Percentiles rank a stretch among this genome's conserved stretches.
phyloP scores from a whole-genome alignment of 345 rosid genomes.

The Reutealis trisperma region DNA sequence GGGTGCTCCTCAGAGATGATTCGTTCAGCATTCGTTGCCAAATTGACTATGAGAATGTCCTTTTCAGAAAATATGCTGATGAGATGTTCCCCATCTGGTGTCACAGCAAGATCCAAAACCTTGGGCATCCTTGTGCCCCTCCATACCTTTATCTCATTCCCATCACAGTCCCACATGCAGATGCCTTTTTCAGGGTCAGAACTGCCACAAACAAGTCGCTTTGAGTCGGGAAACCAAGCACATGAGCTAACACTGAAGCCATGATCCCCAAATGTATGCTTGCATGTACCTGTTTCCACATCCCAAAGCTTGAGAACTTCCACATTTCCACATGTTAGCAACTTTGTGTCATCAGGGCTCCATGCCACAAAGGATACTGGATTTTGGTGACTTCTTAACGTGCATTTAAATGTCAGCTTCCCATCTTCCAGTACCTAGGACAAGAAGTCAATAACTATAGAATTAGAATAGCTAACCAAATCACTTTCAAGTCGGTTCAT shows the following conservation, averaged over 20 bases:
- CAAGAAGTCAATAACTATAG: slow-evolving; percentile 23
- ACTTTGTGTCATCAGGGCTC: slow-evolving; percentile 81
- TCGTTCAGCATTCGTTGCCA: slow-evolving; percentile 62
- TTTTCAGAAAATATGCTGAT: slow-evolving; percentile 58
- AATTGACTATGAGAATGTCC: slow-evolving; percentile 61
- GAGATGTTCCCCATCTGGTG: slow-evolving; percentile 77
- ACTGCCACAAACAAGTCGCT: slow-evolving; percentile 83
- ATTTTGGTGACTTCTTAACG: slow-evolving; percentile 63
- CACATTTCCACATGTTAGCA: slow-evolving; percentile 78
- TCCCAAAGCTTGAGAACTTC: slow-evolving; percentile 96
- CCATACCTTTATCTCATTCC: slow-evolving; percentile 85
- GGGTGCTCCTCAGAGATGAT: slow-evolving; percentile 67
- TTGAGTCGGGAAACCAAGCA: slow-evolving; percentile 97
- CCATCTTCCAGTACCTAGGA: slow-evolving; percentile 68
- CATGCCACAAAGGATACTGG: slow-evolving; percentile 86
- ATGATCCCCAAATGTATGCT: slow-evolving; percentile 79
- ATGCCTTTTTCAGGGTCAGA: slow-evolving; percentile 81
- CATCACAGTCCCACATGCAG: slow-evolving; percentile 82
- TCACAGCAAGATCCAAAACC: slow-evolving; percentile 78
- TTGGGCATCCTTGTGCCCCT: slow-evolving; percentile 78
- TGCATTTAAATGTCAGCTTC: slow-evolving; percentile 53
- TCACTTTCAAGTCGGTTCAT: slow-evolving; percentile 7
- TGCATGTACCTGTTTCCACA: slow-evolving; percentile 82
- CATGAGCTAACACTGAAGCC: slow-evolving; percentile 85
- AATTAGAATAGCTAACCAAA: slow-evolving; percentile 3